These are phyloP conservation scores for Rhynchospora tenuis DNA, from an alignment of 176 grass and related monocot genomes.

Conservation along the genomic window DNA sequence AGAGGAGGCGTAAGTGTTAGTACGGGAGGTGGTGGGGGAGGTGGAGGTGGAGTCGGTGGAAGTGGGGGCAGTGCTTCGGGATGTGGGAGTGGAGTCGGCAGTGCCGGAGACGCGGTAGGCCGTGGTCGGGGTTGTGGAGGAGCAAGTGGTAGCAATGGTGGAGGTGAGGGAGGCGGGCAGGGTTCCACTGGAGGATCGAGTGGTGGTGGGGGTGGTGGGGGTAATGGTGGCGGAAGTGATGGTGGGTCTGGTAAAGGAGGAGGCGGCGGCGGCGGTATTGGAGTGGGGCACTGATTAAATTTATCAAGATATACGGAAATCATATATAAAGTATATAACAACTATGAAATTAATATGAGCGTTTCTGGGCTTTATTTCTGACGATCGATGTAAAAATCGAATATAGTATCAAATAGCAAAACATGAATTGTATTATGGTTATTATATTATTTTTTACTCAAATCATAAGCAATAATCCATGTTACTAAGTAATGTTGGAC, in stretches of 20 bases:
- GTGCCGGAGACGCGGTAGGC: conserved; percentile 31
- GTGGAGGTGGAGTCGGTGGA: neutral
- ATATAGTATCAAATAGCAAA: too few relatives aligned
- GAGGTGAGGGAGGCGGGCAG: conserved; percentile 39
- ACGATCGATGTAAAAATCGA: too few relatives aligned
- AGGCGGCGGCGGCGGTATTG: neutral
- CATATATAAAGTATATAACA: too few relatives aligned
- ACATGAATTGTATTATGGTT: too few relatives aligned
- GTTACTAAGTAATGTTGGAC: too few relatives aligned
- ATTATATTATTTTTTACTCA: too few relatives aligned
- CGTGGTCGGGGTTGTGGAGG: conserved; percentile 39
- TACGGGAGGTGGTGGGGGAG: conserved; percentile 9
- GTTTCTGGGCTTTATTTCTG: too few relatives aligned
- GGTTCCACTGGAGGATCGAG: conserved; percentile 18
- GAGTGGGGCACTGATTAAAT: neutral
- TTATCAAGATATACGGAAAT: too few relatives aligned
- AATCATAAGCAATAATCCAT: too few relatives aligned
- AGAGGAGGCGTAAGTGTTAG: conserved; percentile 37
- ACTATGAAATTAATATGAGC: too few relatives aligned
- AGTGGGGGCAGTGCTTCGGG: conserved; percentile 27
- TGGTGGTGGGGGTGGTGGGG: conserved; percentile 19
- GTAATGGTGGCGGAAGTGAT: neutral
- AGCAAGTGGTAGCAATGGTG: conserved; percentile 30
- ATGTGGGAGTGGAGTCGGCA: conserved; percentile 41
- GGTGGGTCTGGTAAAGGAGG: conserved; percentile 19